A percentile compares a stretch with the other conserved stretches of the same genome.
phyloP scores from a whole-genome alignment of 805 yeast species.

The Yarrowia sp. region DNA sequence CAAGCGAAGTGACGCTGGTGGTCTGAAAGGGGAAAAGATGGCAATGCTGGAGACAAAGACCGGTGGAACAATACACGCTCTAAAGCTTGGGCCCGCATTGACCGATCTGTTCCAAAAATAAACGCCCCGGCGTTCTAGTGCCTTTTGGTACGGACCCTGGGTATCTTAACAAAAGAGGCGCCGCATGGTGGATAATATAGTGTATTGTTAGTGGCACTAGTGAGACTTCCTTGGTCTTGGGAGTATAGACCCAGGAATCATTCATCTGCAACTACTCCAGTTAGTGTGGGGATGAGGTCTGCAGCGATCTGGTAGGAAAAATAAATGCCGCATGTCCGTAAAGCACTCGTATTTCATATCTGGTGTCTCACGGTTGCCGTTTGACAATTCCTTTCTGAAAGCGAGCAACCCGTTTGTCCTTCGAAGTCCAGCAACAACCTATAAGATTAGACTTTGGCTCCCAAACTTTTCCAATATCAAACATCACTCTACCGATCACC shows the following conservation, averaged over 20 bases:
- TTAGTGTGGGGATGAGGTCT: not conserved
- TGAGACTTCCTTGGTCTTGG: no score
- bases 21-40: not conserved
- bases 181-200: no score
- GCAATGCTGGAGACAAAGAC: not conserved
- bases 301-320: not conserved
- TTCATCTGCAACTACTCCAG: not conserved
- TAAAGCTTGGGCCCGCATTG: not conserved
- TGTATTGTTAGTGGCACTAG: no score
- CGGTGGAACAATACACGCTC: not conserved
- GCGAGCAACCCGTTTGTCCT: not conserved
- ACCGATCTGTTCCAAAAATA: no score
- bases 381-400: slow-evolving; percentile 7
- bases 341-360: not conserved
- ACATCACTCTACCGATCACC: slow-evolving; percentile 2
- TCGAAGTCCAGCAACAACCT: not conserved
- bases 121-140: no score
- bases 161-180: no score
- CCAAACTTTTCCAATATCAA: slow-evolving; percentile 14
- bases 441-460: not conserved
- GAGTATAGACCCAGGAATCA: no score
- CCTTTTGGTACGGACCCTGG: no score
- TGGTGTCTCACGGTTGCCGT: slow-evolving; percentile 9
- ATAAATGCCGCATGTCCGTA: slow-evolving; percentile 1
- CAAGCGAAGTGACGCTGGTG: not conserved